Conservation (phyloP, 352 stramenopile species). For the Phytophthora colocasiae region DNA sequence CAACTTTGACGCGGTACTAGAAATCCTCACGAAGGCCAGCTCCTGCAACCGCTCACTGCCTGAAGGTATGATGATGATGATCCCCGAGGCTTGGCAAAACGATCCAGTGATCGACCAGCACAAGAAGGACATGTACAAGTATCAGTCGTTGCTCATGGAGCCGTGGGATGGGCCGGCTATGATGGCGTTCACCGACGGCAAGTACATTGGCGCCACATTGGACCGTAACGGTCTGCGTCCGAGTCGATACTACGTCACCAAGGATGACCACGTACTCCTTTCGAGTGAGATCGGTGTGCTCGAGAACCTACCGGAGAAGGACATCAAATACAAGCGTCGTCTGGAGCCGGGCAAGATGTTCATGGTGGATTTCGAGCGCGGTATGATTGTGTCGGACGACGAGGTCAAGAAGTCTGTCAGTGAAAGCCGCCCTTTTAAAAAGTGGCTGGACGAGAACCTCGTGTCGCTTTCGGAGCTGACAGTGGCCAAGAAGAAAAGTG, state of each 20-base stretch:
- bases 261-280: constrained; percentile 95
- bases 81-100: constrained; percentile 97
- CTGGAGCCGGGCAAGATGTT: constrained; percentile 98
- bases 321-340: constrained; percentile 94
- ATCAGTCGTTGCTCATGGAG: constrained; percentile 98
- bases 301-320: constrained; percentile 89
- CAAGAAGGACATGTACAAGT: constrained; percentile 98
- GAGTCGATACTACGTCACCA: constrained; percentile 97
- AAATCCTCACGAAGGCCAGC: constrained; percentile 94
- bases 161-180: constrained; percentile 98
- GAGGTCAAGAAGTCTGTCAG: constrained; percentile 96
- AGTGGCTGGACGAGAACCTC: constrained; percentile 93
- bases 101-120: constrained; percentile 90
- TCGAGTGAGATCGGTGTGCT: constrained; percentile 96
- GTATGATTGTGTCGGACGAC: constrained; percentile 95
- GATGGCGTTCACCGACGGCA: constrained; percentile 97
- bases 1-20: constrained; percentile 96
- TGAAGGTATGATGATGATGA: constrained; percentile 98
- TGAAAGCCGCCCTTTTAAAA: constrained; percentile 88
- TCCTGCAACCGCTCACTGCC: constrained; percentile 91
- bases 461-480: constrained; percentile 88
- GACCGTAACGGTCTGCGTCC: constrained; percentile 97
- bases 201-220: constrained; percentile 96
- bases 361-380: constrained; percentile 95
- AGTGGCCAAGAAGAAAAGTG: constrained; percentile 29